These are phyloP conservation scores for Cladophialophora chaetospira DNA, from an alignment of 2,329 filamentous ascomycete species.

Conservation along the genomic window DNA sequence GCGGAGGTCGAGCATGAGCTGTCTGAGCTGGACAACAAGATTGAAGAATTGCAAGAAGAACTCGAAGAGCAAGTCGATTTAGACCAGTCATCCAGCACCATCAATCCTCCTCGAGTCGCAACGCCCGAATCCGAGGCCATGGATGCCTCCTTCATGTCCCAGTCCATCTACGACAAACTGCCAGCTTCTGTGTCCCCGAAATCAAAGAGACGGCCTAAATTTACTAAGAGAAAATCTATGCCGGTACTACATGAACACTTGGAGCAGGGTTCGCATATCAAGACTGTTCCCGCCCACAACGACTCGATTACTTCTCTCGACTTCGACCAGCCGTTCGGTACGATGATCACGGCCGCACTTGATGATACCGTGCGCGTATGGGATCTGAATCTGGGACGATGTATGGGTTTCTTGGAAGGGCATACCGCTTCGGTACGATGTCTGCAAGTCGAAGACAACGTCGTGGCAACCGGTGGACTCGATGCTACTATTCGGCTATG, in stretches of 20 bases:
- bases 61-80: constrained; percentile 44
- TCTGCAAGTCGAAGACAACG: constrained; percentile 92
- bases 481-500: constrained; percentile 93
- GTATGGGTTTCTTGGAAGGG: constrained; percentile 87
- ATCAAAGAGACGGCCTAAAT: constrained; percentile 49
- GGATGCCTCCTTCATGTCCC: constrained; percentile 82
- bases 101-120: constrained; percentile 40
- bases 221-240: constrained; percentile 74
- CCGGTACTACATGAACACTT: constrained; percentile 95
- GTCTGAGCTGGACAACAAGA: constrained; percentile 60
- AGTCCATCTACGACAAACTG: constrained; percentile 94
- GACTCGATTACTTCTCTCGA: constrained; percentile 88
- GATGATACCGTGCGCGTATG: constrained; percentile 95
- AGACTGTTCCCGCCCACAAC: constrained; percentile 82
- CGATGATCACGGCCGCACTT: constrained; percentile 85
- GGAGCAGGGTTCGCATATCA: constrained; percentile 82
- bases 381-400: constrained; percentile 92
- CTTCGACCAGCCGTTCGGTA: constrained; percentile 96
- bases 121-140: constrained; percentile 53
- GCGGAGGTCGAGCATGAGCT: constrained; percentile 84
- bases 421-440: constrained; percentile 92
- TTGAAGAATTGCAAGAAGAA: constrained; percentile 65
- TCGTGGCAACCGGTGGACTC: constrained; percentile 90
- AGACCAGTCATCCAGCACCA: constrained; percentile 35
- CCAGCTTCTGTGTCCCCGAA: constrained; percentile 56